Base-by-base conservation (phyloP, 2,329 filamentous ascomycete genomes). In the Chaetomium sp. region DNA sequence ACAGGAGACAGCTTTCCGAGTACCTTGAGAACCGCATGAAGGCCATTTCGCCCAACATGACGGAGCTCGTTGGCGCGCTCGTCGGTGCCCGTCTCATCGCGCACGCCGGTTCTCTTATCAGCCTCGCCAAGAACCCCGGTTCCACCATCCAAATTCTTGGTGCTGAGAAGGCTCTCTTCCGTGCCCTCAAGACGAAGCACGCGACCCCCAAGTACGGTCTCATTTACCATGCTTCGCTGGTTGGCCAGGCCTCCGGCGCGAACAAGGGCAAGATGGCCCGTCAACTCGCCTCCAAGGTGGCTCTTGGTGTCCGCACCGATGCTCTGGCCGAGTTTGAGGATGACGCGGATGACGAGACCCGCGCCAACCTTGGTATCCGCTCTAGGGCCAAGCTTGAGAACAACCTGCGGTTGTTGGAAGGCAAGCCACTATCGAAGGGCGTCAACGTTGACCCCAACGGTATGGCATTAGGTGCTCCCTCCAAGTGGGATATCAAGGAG, bases 261-360 rank as follows among this genome's bases (percentile, higher is more conserved):
- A 97, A 97, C 80, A 99, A 99, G 86, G 94, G 94, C 67, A 99
- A 99, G 80, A 96, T 99, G 69, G 94, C 94, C 43, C 89, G 94
- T 81, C 91, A 96, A 79, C 82, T 99, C 59, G 88, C 94, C 49
- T 88, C 92, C 64, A 97, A 97, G 80, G 86, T 92, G 47, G 90
- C 94, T 33, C 83, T 99, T 50, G 91, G 91, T 79, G 79, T 96
- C 49, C 91, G 94, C 74, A 88, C 96, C 49, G 94, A 99, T 72
- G 90, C 94, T 34, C 81, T 95, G 45, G 85, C 86, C 53, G 88
- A 91, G 61, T 90, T 88, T 79, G 82, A 87, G 55, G 83, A 87
- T 49, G 84, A 79, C 32, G 73, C 85, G 32, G 89, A 92, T 34
- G 94, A 99, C 65, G 92, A 99, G 70, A 90, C 95, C 71, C 89